phyloP scores from a whole-genome alignment of 148 eudicot species.

The Dianthus caryophyllus region DNA sequence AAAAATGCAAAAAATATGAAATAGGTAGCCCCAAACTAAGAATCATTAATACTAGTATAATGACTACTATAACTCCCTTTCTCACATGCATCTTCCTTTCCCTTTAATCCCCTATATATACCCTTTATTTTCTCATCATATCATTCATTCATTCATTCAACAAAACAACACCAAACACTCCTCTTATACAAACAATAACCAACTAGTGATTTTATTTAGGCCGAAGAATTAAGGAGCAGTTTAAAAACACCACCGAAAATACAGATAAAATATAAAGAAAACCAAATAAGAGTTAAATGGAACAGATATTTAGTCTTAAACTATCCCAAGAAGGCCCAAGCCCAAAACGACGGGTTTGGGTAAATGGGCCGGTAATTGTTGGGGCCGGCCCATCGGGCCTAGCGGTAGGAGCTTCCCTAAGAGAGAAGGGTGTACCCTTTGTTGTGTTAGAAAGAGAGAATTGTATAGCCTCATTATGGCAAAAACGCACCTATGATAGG shows the following conservation, averaged over 20 bases:
- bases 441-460: conserved; percentile 63
- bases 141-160: conserved; percentile 17
- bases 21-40: conserved; percentile 11
- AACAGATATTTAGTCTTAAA: conserved; percentile 13
- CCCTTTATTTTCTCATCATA: background rate
- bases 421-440: conserved; percentile 65
- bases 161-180: background rate
- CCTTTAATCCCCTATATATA: conserved; percentile 28
- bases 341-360: conserved; percentile 52
- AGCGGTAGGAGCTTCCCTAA: conserved; percentile 77
- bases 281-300: conserved; percentile 2
- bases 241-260: background rate
- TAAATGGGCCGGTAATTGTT: conserved; percentile 81
- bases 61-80: conserved; percentile 1
- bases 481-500: conserved; percentile 70
- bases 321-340: conserved; percentile 14
- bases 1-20: background rate
- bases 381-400: conserved; percentile 92
- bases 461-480: conserved; percentile 90
- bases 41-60: conserved; percentile 10
- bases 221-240: too few species aligned
- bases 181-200: background rate
- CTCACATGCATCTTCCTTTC: conserved; percentile 28
- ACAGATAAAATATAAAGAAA: background rate
- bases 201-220: background rate